Conservation (phyloP, 148 eudicot genomes). For the Amaranthus cruentus region DNA sequence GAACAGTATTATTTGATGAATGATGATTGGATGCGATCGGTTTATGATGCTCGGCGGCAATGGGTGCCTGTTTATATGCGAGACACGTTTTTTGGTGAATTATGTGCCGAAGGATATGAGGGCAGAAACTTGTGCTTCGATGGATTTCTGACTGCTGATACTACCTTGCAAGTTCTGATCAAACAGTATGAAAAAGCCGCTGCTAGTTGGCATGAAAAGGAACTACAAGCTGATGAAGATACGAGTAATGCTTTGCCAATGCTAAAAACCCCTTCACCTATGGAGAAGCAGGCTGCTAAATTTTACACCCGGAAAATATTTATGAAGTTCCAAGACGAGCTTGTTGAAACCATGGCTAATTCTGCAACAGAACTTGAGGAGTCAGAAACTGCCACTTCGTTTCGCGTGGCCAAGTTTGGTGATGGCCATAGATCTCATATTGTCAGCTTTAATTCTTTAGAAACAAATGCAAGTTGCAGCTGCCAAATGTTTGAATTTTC, state of each 20-base stretch:
- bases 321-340: conserved; percentile 42
- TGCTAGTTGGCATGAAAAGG: conserved; percentile 39
- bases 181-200: conserved; percentile 36
- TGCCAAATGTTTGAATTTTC: conserved; percentile 48
- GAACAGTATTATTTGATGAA: conserved; percentile 34
- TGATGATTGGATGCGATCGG: conserved; percentile 39
- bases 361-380: conserved; percentile 37
- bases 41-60: conserved; percentile 36
- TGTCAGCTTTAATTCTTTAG: conserved; percentile 28
- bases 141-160: conserved; percentile 32
- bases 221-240: conserved; percentile 37
- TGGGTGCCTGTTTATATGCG: conserved; percentile 46
- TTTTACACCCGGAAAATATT: conserved; percentile 35
- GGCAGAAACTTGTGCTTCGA: conserved; percentile 26
- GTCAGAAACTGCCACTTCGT: conserved; percentile 26
- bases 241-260: conserved; percentile 27
- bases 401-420: conserved; percentile 38
- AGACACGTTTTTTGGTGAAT: conserved; percentile 37
- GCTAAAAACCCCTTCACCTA: conserved; percentile 43
- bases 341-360: conserved; percentile 40
- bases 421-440: conserved; percentile 36
- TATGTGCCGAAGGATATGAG: conserved; percentile 22
- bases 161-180: conserved; percentile 30
- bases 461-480: conserved; percentile 35
- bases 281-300: conserved; percentile 48